Percentiles rank a stretch among this genome's conserved stretches.
phyloP scores from a whole-genome alignment of 176 grass and related monocot genomes.

The Aegilops tauschii region DNA sequence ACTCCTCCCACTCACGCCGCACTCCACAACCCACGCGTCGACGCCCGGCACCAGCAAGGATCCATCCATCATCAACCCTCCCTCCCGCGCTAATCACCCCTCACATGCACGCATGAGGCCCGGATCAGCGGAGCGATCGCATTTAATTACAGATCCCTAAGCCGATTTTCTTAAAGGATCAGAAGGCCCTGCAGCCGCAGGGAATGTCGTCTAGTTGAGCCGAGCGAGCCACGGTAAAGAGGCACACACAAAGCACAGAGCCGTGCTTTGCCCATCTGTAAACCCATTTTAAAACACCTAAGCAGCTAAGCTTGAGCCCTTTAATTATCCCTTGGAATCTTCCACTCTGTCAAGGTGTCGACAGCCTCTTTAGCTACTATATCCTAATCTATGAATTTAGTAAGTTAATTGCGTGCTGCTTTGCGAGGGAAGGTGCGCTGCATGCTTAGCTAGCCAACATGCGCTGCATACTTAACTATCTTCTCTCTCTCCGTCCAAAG shows the following conservation, averaged over 20 bases:
- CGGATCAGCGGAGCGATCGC: conserved; percentile 23
- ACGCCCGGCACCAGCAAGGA: background rate
- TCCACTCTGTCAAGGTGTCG: conserved; percentile 39
- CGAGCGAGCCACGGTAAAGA: background rate
- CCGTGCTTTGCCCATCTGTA: background rate
- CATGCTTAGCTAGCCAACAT: background rate
- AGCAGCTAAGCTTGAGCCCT: background rate
- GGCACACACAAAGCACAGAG: background rate
- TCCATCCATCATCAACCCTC: too few relatives aligned
- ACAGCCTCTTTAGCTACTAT: background rate
- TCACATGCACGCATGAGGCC: background rate
- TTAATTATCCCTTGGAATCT: conserved; percentile 48
- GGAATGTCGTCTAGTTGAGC: conserved; percentile 42
- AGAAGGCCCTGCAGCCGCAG: background rate
- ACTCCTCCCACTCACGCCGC: background rate
- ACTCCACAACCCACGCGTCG: background rate
- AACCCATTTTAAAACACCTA: background rate
- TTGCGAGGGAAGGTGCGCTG: background rate
- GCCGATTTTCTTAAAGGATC: conserved; percentile 47
- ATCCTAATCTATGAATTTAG: background rate
- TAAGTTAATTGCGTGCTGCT: background rate
- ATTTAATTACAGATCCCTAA: conserved; percentile 74
- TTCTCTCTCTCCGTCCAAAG: too few relatives aligned
- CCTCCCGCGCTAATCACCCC: background rate
- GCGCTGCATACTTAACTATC: too few relatives aligned